Percentiles rank a stretch among this genome's conserved stretches.
These are phyloP conservation scores for Coemansia sp. DNA, from an alignment of 192 early-diverging fungal genomes.

Conservation along the genomic window DNA sequence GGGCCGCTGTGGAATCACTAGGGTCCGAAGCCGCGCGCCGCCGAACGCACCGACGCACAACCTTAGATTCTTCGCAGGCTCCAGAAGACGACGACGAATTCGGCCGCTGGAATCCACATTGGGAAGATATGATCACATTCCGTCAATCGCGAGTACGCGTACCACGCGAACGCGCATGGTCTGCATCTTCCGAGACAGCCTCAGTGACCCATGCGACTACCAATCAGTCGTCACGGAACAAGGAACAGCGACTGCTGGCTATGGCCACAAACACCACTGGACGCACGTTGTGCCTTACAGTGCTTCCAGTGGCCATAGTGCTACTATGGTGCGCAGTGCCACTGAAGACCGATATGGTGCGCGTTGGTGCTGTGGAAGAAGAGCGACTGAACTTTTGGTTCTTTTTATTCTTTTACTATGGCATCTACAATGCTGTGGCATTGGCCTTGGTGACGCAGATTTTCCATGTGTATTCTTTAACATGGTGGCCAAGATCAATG, in stretches of 20 bases:
- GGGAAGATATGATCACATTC: constrained; percentile 60
- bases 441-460: constrained; percentile 73
- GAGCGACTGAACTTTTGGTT: constrained; percentile 72
- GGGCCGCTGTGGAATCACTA: constrained; percentile 8
- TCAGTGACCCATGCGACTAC: background rate
- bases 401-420: constrained; percentile 77
- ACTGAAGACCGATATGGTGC: constrained; percentile 45
- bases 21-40: constrained; percentile 14
- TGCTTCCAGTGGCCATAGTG: constrained; percentile 55
- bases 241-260: constrained; percentile 36
- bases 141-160: constrained; percentile 47
- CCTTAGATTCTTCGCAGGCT: constrained; percentile 26
- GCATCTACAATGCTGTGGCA: constrained; percentile 71
- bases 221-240: constrained; percentile 3
- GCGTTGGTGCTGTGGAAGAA: background rate
- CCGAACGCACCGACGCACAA: constrained; percentile 29
- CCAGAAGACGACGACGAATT: constrained; percentile 30
- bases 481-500: constrained; percentile 73
- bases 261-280: constrained; percentile 51
- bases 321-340: constrained; percentile 61
- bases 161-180: constrained; percentile 53
- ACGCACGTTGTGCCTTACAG: constrained; percentile 47
- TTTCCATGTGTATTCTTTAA: constrained; percentile 75
- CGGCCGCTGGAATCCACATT: constrained; percentile 50
- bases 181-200: constrained; percentile 27